Evolutionary conservation across 225 moss, liverwort and hornwort genomes (phyloP), one percentile per base, ranked within the genome.

Genomic region (Physcomitrellopsis africana): DNA sequence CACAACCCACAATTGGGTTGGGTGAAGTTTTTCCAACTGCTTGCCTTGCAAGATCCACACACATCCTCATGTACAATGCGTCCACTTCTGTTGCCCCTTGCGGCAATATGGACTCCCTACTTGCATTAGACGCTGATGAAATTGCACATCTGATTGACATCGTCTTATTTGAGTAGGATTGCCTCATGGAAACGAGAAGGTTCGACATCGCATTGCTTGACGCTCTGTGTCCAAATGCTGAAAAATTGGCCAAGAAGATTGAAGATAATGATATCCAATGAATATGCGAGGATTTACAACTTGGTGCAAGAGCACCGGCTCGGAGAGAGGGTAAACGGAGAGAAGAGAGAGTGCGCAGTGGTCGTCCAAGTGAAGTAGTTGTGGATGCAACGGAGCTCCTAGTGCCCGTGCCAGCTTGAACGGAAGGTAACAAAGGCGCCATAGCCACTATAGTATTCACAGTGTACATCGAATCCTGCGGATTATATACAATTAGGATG

Each of bases 1-100:
- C 91, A 78, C 96, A 97, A 13, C 94, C 96, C 63, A 97, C 96
- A 83, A 97, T 86, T 0, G 94, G 96, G 47, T 97, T 97, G 18
- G 94, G 96, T 46, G 96, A 91, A 14, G 96, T 97, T 29, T 90
- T 86, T 43, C 96, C 96, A 58, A 82, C 44, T 29, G 94, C 96
- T 73, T 91, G 81, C 79, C 79, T 86, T 17, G 96, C 92, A 20
- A 97, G 90, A 76, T 87, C 80, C 79, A 94, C 92, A 46, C 91
- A 94, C 91, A 90, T 91, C 76, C 91, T 82, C 86, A 94, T 90
- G 80, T 89, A 97, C 16, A 65, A 80, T 26, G 86, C 89, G 70
- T 96, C 96, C 72, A 76, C 51, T 46, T 77, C 84, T 1, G 74
- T 67, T 11, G 81, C 79, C 52, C 74, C 84, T 52, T 74, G 74